Percentiles rank a stretch among this genome's conserved stretches.
These are phyloP conservation scores for Stemphylium vesicarium DNA, from an alignment of 2,329 filamentous ascomycete species.

Conservation along the genomic window DNA sequence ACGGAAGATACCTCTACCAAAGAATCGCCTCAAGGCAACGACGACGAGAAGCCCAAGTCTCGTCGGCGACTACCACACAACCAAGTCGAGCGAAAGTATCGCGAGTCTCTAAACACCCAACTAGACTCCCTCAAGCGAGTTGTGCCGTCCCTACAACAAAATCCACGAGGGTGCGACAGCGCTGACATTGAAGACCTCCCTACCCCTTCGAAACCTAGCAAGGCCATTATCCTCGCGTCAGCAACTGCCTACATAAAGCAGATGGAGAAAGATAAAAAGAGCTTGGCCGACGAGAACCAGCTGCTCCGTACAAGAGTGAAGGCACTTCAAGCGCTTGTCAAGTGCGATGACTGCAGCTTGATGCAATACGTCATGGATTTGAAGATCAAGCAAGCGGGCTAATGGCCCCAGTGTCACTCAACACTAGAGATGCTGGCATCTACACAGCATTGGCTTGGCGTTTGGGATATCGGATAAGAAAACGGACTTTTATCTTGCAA, in stretches of 20 bases:
- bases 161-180: slow-evolving; percentile 42
- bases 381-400: slow-evolving; percentile 42
- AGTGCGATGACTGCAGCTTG: slow-evolving; percentile 55
- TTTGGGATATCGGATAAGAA: slow-evolving; percentile 14
- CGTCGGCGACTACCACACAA: slow-evolving; percentile 51
- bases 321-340: slow-evolving; percentile 53
- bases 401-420: neutral
- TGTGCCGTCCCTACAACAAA: slow-evolving; percentile 50
- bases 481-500: neutral
- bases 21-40: slow-evolving; percentile 26
- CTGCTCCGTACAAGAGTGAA: slow-evolving; percentile 49
- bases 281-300: slow-evolving; percentile 48
- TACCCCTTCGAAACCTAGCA: slow-evolving; percentile 51
- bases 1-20: slow-evolving; percentile 36
- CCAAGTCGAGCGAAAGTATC: slow-evolving; percentile 56
- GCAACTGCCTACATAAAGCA: slow-evolving; percentile 56
- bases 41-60: slow-evolving; percentile 42
- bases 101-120: slow-evolving; percentile 55
- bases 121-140: slow-evolving; percentile 51
- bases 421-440: slow-evolving; percentile 19
- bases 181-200: slow-evolving; percentile 54
- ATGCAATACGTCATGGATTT: slow-evolving; percentile 54
- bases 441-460: slow-evolving; percentile 25
- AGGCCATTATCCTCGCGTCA: slow-evolving; percentile 55
- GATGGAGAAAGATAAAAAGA: slow-evolving; percentile 52